phyloP scores from a whole-genome alignment of 352 stramenopile genomes.

The Paralagenidium karlingii region DNA sequence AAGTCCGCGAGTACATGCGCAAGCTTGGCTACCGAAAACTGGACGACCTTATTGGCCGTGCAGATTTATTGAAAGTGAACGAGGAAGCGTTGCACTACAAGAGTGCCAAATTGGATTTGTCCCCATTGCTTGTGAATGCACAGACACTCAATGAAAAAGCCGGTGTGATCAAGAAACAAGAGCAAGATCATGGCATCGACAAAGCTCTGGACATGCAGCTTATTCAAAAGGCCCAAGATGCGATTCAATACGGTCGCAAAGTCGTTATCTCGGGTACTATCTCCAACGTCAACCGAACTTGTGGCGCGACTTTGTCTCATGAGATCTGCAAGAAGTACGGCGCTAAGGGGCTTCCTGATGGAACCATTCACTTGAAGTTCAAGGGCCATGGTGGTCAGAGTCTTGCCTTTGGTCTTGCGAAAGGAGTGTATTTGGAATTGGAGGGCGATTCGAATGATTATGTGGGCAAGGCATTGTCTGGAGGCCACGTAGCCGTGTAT shows the following conservation, averaged over 20 bases:
- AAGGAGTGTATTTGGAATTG: slow-evolving; percentile 86
- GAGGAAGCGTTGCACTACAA: slow-evolving; percentile 58
- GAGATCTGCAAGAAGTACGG: slow-evolving; percentile 90
- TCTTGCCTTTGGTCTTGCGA: slow-evolving; percentile 88
- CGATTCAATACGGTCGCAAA: slow-evolving; percentile 73
- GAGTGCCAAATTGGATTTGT: slow-evolving; percentile 82
- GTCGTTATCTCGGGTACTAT: slow-evolving; percentile 50
- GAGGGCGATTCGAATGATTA: slow-evolving; percentile 95
- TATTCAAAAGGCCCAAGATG: slow-evolving; percentile 74
- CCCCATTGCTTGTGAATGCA: slow-evolving; percentile 88
- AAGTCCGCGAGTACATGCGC: slow-evolving; percentile 77
- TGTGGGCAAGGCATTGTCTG: slow-evolving; percentile 90
- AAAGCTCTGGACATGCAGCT: slow-evolving; percentile 86
- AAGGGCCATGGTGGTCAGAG: slow-evolving; percentile 89
- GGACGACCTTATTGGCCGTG: slow-evolving; percentile 91
- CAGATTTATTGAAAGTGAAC: slow-evolving; percentile 89
- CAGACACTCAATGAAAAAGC: slow-evolving; percentile 85
- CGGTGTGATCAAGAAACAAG: slow-evolving; percentile 64
- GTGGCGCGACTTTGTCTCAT: slow-evolving; percentile 91
- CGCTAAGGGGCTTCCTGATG: slow-evolving; percentile 80
- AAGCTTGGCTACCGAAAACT: slow-evolving; percentile 85
- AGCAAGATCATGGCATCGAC: slow-evolving; percentile 87
- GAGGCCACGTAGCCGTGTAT: slow-evolving; percentile 88
- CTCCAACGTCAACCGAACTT: slow-evolving; percentile 90
- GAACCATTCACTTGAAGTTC: slow-evolving; percentile 91